Evolutionary conservation across 2,329 filamentous ascomycete genomes (phyloP).

Genomic region (Fusarium aywerte): DNA sequence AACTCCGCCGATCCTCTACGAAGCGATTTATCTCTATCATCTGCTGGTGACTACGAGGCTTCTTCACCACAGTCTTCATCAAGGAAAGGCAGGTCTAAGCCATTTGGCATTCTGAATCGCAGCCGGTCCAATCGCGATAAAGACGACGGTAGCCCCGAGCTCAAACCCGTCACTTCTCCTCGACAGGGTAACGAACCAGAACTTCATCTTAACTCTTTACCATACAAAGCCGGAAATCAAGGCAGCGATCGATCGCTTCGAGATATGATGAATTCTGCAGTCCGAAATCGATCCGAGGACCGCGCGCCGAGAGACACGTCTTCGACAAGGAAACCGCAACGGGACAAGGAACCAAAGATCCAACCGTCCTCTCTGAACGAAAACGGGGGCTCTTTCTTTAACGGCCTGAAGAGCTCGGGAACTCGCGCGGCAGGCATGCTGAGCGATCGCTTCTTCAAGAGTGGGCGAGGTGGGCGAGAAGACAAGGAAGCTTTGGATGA

Average conservation of each 20-base stretch:
- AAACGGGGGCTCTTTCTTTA: slow-evolving; percentile 57
- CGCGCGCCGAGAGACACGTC: slow-evolving; percentile 62
- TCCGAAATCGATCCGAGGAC: slow-evolving; percentile 79
- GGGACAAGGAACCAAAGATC: slow-evolving; percentile 61
- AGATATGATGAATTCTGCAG: slow-evolving; percentile 72
- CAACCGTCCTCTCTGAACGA: slow-evolving; percentile 69
- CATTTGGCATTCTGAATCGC: slow-evolving; percentile 64
- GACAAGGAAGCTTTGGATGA: slow-evolving; percentile 78
- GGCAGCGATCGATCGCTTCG: slow-evolving; percentile 74
- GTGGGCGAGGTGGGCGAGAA: slow-evolving; percentile 73
- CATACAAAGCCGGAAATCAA: slow-evolving; percentile 71
- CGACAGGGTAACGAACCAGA: slow-evolving; percentile 45
- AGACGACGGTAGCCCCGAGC: slow-evolving; percentile 56
- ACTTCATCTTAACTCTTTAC: slow-evolving; percentile 46
- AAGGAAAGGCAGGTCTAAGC: slow-evolving; percentile 65
- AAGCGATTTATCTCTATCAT: slow-evolving; percentile 64
- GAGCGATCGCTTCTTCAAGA: slow-evolving; percentile 84
- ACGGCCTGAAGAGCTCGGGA: slow-evolving; percentile 43
- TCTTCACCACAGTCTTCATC: slow-evolving; percentile 48
- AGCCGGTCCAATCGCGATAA: slow-evolving; percentile 64
- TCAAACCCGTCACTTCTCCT: slow-evolving; percentile 44
- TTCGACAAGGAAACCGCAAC: slow-evolving; percentile 55
- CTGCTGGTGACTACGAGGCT: slow-evolving; percentile 60
- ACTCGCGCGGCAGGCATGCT: slow-evolving; percentile 74
- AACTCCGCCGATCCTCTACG: slow-evolving; percentile 57